phyloP scores from a whole-genome alignment of 805 yeast genomes.

The Starmera amethionina region DNA sequence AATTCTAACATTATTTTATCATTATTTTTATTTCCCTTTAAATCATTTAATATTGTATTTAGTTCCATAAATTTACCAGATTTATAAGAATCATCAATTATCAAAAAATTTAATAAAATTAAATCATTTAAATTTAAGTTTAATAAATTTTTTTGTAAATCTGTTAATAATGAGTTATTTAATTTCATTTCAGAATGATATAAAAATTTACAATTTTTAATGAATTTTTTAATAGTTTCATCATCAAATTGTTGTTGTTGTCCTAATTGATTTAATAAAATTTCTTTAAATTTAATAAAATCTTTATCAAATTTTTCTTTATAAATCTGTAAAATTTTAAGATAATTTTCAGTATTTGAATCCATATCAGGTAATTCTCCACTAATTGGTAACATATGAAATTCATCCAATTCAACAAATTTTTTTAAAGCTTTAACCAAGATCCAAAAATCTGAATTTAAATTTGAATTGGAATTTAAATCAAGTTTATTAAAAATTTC shows the following conservation, averaged over 20 bases:
- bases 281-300: slow-evolving; percentile 26
- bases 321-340: slow-evolving; percentile 49
- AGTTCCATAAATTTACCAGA: too few relatives aligned
- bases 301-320: slow-evolving; percentile 45
- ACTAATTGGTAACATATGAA: slow-evolving; percentile 47
- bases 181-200: slow-evolving; percentile 3
- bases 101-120: too few relatives aligned
- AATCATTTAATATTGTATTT: too few relatives aligned
- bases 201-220: slow-evolving; percentile 50
- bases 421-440: slow-evolving; percentile 41
- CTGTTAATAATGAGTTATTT: neutral
- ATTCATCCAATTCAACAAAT: slow-evolving; percentile 32
- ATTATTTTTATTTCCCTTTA: neutral
- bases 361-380: slow-evolving; percentile 88
- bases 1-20: neutral
- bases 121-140: too few relatives aligned
- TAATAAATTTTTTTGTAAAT: neutral
- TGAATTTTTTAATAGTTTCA: slow-evolving; percentile 37
- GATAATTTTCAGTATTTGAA: slow-evolving; percentile 55
- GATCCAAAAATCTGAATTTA: slow-evolving; percentile 46
- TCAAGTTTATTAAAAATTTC: slow-evolving; percentile 19
- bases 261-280: slow-evolving; percentile 14
- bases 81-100: too few relatives aligned
- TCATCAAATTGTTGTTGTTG: slow-evolving; percentile 13
- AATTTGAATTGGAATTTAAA: slow-evolving; percentile 8